Conservation (phyloP, 768 basidiomycete species). For the Auriculariales sp. region DNA sequence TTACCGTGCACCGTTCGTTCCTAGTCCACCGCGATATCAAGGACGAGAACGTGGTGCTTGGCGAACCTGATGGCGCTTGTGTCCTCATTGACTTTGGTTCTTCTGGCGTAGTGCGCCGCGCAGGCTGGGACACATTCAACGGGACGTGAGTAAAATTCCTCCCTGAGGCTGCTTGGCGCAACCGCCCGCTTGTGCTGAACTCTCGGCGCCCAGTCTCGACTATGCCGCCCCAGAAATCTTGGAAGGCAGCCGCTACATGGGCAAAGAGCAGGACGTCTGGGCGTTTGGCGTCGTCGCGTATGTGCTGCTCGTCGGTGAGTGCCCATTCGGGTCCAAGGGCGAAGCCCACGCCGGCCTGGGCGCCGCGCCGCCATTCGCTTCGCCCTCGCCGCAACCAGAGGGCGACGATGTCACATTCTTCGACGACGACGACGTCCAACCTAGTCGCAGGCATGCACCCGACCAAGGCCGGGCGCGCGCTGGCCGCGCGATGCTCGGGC, state of each 20-base stretch:
- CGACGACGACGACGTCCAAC: neutral
- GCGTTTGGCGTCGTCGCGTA: constrained; percentile 95
- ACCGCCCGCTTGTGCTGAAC: too few species aligned
- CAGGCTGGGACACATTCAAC: constrained; percentile 84
- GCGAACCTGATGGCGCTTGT: constrained; percentile 55
- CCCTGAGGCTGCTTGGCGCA: too few species aligned
- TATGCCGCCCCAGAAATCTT: constrained; percentile 96
- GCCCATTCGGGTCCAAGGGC: constrained; percentile 79
- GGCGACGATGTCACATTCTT: neutral
- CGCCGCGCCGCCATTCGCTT: constrained; percentile 44
- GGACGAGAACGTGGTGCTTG: constrained; percentile 89
- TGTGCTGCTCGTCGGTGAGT: constrained; percentile 84
- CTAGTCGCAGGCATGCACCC: neutral
- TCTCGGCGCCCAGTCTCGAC: constrained; percentile 60
- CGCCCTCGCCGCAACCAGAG: neutral
- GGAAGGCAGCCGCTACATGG: constrained; percentile 85
- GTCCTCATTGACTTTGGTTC: constrained; percentile 97
- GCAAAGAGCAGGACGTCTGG: constrained; percentile 97
- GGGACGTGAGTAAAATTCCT: constrained; percentile 55
- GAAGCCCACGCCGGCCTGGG: constrained; percentile 79
- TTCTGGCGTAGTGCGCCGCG: constrained; percentile 68
- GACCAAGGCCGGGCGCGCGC: constrained; percentile 47
- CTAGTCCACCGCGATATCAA: constrained; percentile 94
- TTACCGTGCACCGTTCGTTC: too few species aligned
- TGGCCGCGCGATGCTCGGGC: constrained; percentile 70